Evolutionary conservation across 768 basidiomycete genomes (phyloP), one percentile per base, ranked within the genome.

Genomic region (Strobilomyces dryophilus): DNA sequence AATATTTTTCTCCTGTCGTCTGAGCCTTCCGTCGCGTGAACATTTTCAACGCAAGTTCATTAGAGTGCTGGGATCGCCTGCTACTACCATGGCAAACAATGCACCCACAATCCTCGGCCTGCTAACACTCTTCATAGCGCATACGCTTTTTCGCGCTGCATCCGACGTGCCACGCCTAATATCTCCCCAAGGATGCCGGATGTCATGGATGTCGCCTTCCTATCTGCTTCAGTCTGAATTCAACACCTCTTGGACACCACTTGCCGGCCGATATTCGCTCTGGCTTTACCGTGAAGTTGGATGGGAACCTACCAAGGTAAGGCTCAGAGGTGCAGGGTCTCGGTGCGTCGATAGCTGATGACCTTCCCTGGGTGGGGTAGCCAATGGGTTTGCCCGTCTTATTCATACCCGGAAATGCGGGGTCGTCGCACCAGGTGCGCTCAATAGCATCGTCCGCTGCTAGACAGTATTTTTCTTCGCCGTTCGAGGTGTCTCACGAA

Each of bases 371-470:
- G 37, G 35, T 39, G 47, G 34, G 42, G 35, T 52, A 69, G 68
- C 51, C 64, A 27, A 55, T 73, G 49, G 91, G 92, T 36, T 65
- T 80, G 17, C 97, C 97, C n/a, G 92, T 95, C 27, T 76, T 99
- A 27, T 99, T 98, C 73, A 87, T 98, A 40, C 97, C 97, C 2
- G 97, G 97, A 8, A 98, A 98, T 67, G 95, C 95, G 21, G 97
- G 97, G 6, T 95, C 92, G 2, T 94, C 89, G 32, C 85, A 83
- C 58, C 97, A 98, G 76, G 89, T 91, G 44, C 84, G 97, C 57
- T 95, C 92, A 12, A 93, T 98, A 60, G 95, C 95, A 5, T 93
- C 92, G 12, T 94, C 92, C 10, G 91, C 93, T 6, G 74, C 87
- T 0, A 78, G 89, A 47, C 92, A 95, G 60, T 94, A 81, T 65